These are phyloP conservation scores for Rhamnella rubrinervis DNA, from an alignment of 331 rosid genomes.

Conservation along the genomic window DNA sequence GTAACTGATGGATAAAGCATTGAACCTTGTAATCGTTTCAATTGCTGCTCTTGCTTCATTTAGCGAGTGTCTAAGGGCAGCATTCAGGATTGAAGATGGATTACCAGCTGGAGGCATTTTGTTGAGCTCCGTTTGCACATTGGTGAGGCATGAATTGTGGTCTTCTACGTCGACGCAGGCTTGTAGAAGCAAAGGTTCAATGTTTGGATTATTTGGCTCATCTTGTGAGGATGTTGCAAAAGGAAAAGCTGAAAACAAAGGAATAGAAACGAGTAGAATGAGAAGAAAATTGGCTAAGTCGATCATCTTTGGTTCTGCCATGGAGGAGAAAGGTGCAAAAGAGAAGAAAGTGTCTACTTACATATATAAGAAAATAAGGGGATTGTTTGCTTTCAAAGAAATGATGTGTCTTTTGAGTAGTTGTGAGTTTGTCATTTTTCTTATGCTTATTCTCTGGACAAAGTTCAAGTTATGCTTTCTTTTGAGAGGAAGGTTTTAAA, in stretches of 20 bases:
- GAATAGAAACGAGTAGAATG: slow-evolving; percentile 30
- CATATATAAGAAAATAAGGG: slow-evolving; percentile 35
- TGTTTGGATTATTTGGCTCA: slow-evolving; percentile 33
- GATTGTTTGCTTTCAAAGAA: slow-evolving; percentile 44
- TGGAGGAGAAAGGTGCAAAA: slow-evolving; percentile 21
- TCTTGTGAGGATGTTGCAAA: slow-evolving; percentile 36
- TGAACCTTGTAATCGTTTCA: slow-evolving; percentile 62
- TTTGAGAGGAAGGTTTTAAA: slow-evolving; percentile 35
- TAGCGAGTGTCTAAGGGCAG: slow-evolving; percentile 62
- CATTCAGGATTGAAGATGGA: slow-evolving; percentile 49
- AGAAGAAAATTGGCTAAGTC: slow-evolving; percentile 41
- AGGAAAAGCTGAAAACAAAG: slow-evolving; percentile 33
- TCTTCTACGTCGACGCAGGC: slow-evolving; percentile 55
- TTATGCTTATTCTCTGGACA: slow-evolving; percentile 43
- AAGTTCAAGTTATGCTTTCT: slow-evolving; percentile 65
- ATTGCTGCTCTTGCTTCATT: slow-evolving; percentile 63
- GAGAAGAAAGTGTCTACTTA: slow-evolving; percentile 23
- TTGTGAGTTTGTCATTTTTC: slow-evolving; percentile 26
- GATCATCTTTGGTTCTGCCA: slow-evolving; percentile 52
- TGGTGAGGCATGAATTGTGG: slow-evolving; percentile 54
- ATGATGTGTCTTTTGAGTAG: slow-evolving; percentile 32
- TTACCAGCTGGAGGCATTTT: slow-evolving; percentile 33
- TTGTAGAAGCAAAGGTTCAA: slow-evolving; percentile 56
- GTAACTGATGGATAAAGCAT: slow-evolving; percentile 55
- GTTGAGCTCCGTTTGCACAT: slow-evolving; percentile 55